phyloP scores from a whole-genome alignment of 169 alveolate species.

The Plasmodium malariae region DNA sequence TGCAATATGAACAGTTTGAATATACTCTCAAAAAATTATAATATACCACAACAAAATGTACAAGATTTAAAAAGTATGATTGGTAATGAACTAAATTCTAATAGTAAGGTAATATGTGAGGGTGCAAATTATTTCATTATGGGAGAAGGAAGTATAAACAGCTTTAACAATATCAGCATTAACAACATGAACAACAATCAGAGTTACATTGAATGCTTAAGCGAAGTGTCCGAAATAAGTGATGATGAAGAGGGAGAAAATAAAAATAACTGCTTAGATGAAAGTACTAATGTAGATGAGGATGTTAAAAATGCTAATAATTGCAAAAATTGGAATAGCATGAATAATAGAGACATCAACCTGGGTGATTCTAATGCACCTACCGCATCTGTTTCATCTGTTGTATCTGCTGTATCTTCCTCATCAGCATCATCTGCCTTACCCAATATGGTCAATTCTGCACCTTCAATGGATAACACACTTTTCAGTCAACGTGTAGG shows the following conservation, averaged over 20 bases:
- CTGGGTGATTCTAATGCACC: not conserved
- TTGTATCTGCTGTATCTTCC: no score
- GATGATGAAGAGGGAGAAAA: conserved; percentile 44
- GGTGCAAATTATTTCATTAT: not conserved
- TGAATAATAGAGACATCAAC: not conserved
- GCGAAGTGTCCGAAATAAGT: conserved; percentile 77
- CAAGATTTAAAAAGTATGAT: no score
- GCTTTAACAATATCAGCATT: no score
- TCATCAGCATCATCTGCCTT: no score
- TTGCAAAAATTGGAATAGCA: not conserved
- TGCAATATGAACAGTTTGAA: no score
- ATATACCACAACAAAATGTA: no score
- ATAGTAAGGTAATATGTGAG: no score
- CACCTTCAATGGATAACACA: no score
- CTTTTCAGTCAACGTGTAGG: not conserved
- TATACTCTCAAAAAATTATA: no score
- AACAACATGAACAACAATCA: not conserved
- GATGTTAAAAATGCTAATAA: not conserved
- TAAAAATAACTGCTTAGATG: not conserved
- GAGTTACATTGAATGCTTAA: conserved; percentile 50
- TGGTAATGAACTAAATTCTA: no score
- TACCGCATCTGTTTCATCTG: not conserved
- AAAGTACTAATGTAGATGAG: not conserved
- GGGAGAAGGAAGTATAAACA: not conserved
- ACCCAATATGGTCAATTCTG: no score